Conservation (phyloP, 345 rosid genomes). For the Tarenaya hassleriana region DNA sequence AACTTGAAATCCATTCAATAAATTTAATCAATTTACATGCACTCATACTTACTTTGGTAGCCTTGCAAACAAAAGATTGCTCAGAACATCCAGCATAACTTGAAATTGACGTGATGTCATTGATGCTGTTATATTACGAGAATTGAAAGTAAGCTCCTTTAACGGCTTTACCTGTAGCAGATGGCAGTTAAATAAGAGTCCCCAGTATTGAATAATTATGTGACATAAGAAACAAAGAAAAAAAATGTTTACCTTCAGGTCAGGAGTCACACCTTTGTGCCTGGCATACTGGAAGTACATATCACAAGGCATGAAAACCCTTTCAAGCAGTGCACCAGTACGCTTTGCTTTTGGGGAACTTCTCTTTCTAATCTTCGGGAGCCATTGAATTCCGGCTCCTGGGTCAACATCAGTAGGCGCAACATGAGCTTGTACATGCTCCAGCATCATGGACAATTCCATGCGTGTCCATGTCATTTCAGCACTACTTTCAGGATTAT, state of each 20-base stretch:
- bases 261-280: conserved; percentile 95
- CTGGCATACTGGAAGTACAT: conserved; percentile 93
- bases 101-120: conserved; percentile 95
- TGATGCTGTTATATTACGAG: conserved; percentile 67
- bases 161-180: conserved; percentile 70
- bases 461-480: conserved; percentile 88
- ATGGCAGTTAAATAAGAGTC: conserved; percentile 9
- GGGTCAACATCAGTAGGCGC: conserved; percentile 99
- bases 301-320: conserved; percentile 98
- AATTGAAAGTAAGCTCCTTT: conserved; percentile 80
- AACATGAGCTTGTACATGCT: conserved; percentile 97
- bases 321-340: conserved; percentile 93
- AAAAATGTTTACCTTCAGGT: conserved; percentile 60
- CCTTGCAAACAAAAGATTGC: conserved; percentile 82
- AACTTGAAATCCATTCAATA: not conserved
- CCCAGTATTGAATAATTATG: not conserved
- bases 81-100: conserved; percentile 84
- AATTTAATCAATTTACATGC: conserved; percentile 6
- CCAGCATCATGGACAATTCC: conserved; percentile 95
- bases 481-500: conserved; percentile 62
- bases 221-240: not conserved
- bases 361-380: conserved; percentile 64
- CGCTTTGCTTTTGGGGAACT: conserved; percentile 91
- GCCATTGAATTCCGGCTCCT: conserved; percentile 99
- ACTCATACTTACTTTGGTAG: conserved; percentile 63